Conservation (phyloP, 2,329 filamentous ascomycete genomes). For the Neopestalotiopsis sp. region DNA sequence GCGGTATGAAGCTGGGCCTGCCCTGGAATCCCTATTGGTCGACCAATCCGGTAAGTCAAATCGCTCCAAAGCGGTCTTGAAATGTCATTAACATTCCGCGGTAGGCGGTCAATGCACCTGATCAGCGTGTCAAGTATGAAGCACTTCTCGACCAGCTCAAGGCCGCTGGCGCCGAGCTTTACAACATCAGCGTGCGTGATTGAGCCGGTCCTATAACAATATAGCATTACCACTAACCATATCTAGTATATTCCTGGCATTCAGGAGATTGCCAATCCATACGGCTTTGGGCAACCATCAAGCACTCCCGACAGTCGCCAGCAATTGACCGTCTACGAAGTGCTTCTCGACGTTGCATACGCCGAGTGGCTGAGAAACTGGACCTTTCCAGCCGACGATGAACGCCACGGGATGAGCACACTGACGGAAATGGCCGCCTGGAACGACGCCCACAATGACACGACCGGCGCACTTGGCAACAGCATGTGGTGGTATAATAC, state of each 20-base stretch:
- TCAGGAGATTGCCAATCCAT: background rate
- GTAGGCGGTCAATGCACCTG: background rate
- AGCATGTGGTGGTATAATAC: conserved; percentile 26
- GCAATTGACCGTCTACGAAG: background rate
- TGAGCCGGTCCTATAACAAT: background rate
- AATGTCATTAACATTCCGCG: background rate
- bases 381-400: conserved; percentile 21
- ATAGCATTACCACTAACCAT: background rate
- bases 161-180: background rate
- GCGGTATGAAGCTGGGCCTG: background rate
- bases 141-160: background rate
- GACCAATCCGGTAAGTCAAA: background rate
- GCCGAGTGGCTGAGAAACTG: conserved; percentile 25
- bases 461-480: conserved; percentile 24
- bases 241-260: background rate
- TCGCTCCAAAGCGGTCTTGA: no score
- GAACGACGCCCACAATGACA: conserved; percentile 26
- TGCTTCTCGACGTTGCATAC: conserved; percentile 24
- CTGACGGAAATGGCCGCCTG: conserved; percentile 24
- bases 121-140: background rate
- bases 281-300: background rate
- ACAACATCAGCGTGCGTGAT: background rate
- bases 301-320: background rate
- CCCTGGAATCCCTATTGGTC: background rate
- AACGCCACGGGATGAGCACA: conserved; percentile 21